These are phyloP conservation scores for Beauveria medogensis DNA, from an alignment of 2,329 filamentous ascomycete genomes.

Conservation along the genomic window DNA sequence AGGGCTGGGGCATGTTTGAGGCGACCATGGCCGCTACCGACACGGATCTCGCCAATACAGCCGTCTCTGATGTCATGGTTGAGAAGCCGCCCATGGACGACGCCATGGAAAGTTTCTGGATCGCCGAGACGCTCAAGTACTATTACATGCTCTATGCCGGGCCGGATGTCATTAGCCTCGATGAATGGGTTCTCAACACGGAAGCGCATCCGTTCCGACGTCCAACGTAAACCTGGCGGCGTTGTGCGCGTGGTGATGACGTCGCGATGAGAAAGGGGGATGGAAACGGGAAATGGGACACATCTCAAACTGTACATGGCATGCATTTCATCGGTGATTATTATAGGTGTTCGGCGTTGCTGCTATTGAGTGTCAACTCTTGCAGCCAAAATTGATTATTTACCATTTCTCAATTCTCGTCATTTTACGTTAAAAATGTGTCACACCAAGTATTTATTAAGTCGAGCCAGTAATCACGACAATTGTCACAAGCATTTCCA, in stretches of 20 bases:
- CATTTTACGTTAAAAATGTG: neutral
- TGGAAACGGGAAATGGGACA: neutral
- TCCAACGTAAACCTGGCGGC: slow-evolving; percentile 21
- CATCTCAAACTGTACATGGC: neutral
- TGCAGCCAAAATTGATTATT: neutral
- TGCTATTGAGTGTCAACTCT: neutral
- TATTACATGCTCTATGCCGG: slow-evolving; percentile 75
- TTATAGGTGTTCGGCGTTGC: neutral
- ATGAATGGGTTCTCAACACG: slow-evolving; percentile 61
- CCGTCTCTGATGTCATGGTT: slow-evolving; percentile 54
- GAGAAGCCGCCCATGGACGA: slow-evolving; percentile 39
- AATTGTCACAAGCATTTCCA: too few relatives aligned
- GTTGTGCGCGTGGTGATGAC: too few relatives aligned
- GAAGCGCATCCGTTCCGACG: slow-evolving; percentile 53
- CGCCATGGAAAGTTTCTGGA: slow-evolving; percentile 84
- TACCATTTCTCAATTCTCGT: neutral
- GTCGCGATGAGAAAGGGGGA: neutral
- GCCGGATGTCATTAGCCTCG: slow-evolving; percentile 56
- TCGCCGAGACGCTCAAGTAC: slow-evolving; percentile 86
- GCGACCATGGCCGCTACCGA: slow-evolving; percentile 59
- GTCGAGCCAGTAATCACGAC: too few relatives aligned
- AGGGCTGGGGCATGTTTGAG: slow-evolving; percentile 80
- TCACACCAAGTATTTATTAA: fast-evolving
- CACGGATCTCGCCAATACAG: slow-evolving; percentile 60
- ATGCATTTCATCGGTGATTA: neutral